Percentiles rank a stretch among this genome's conserved stretches.
Evolutionary conservation across 148 eudicot species (phyloP).

Genomic region (Cornus suecica): DNA sequence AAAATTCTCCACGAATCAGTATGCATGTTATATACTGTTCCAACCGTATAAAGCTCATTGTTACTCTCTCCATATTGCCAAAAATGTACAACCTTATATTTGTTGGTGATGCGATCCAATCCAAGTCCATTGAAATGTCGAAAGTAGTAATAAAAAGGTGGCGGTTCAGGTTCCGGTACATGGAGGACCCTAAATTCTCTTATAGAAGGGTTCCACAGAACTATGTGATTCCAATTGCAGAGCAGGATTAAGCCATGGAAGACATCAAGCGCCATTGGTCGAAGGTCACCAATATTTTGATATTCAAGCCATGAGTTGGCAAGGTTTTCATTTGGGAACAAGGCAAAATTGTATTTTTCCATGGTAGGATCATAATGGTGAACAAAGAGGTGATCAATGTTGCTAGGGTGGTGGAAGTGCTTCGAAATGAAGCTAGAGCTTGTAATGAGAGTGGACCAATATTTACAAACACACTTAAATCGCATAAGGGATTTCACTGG

Average conservation of each 20-base stretch:
- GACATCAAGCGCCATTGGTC: neutral
- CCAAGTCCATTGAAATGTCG: neutral
- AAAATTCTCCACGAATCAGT: too few species aligned
- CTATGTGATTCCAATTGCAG: neutral
- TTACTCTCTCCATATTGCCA: neutral
- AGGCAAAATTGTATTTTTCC: neutral
- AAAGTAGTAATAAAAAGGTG: too few species aligned
- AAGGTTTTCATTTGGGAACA: neutral
- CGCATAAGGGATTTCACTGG: slow-evolving; percentile 10
- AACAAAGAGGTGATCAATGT: neutral
- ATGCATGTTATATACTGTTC: too few species aligned
- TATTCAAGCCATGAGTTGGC: neutral
- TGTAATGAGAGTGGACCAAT: neutral
- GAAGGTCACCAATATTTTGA: neutral
- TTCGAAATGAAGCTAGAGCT: neutral
- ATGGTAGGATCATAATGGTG: neutral
- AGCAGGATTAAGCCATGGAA: neutral
- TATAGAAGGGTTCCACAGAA: neutral
- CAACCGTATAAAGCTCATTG: neutral
- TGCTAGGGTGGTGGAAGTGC: neutral
- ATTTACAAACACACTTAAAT: slow-evolving; percentile 6
- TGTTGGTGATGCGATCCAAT: neutral
- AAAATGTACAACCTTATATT: neutral
- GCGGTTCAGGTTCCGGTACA: neutral
- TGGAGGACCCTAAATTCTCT: neutral